Conservation (phyloP, 108 stramenopile genomes). For the Nitzschia putrida region DNA sequence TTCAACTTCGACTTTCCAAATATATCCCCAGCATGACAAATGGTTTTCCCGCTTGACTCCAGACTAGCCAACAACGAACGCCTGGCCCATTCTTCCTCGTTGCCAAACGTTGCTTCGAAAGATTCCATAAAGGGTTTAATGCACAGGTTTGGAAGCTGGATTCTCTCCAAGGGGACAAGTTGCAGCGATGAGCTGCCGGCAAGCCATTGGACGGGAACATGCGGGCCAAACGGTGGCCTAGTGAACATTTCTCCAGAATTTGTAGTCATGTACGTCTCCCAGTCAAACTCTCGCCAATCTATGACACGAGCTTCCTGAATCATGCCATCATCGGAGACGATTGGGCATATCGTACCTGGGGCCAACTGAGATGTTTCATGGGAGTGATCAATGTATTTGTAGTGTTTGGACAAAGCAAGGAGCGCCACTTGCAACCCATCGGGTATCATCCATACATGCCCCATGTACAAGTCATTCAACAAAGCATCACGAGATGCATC, state of each 20-base stretch:
- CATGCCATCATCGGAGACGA: background rate
- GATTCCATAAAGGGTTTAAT: background rate
- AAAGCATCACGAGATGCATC: slow-evolving; percentile 2
- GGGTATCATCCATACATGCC: slow-evolving; percentile 29
- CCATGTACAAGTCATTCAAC: slow-evolving; percentile 31
- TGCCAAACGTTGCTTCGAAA: background rate
- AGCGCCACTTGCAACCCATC: slow-evolving; percentile 12
- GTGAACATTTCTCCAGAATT: background rate
- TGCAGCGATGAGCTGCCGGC: background rate
- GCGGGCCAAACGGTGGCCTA: slow-evolving; percentile 23
- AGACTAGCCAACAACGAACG: slow-evolving; percentile 10
- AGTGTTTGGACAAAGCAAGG: slow-evolving; percentile 13
- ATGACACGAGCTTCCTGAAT: slow-evolving; percentile 6
- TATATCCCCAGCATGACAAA: slow-evolving; percentile 20
- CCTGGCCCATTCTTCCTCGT: background rate
- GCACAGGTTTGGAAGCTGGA: background rate
- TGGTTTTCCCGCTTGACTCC: slow-evolving; percentile 25
- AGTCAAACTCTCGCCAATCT: slow-evolving; percentile 33
- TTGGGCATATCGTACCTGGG: background rate
- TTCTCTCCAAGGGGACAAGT: slow-evolving; percentile 15
- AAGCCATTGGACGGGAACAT: slow-evolving; percentile 26
- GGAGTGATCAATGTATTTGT: slow-evolving; percentile 29
- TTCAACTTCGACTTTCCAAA: slow-evolving; percentile 2
- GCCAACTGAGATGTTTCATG: background rate
- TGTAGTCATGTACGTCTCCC: slow-evolving; percentile 13